A percentile compares a stretch with the other conserved stretches of the same genome.
Evolutionary conservation across 768 basidiomycete species (phyloP).

Genomic region (Phylloporus scabripes): DNA sequence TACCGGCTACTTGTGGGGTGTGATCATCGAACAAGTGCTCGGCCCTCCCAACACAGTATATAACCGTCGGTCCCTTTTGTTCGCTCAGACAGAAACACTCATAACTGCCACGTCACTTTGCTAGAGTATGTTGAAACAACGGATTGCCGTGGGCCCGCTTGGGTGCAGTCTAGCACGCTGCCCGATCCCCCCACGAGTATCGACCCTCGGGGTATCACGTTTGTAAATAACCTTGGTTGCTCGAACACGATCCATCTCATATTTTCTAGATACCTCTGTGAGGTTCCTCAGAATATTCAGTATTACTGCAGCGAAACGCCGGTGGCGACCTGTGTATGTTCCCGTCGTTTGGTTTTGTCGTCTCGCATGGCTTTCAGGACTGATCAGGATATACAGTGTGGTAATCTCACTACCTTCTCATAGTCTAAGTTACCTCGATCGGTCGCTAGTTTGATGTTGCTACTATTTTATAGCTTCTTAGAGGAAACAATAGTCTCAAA

Average conservation of each 20-base stretch:
- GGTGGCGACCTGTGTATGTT: conserved; percentile 16
- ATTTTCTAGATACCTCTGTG: conserved; percentile 11
- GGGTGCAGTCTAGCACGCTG: conserved; percentile 14
- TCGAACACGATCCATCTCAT: not conserved
- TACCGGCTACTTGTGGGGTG: conserved; percentile 13
- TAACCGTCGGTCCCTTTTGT: conserved; percentile 8
- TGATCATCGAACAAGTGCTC: conserved; percentile 7
- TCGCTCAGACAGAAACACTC: not conserved
- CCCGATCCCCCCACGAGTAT: conserved; percentile 15
- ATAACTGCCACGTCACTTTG: not conserved
- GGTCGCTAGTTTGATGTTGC: too few species aligned
- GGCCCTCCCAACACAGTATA: conserved; percentile 6
- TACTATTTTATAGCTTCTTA: too few species aligned
- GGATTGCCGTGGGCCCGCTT: conserved; percentile 12
- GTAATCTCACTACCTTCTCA: not conserved
- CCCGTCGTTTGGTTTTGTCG: too few species aligned
- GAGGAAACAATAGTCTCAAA: too few species aligned
- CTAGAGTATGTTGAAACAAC: conserved; percentile 11
- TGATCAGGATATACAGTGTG: conserved; percentile 14
- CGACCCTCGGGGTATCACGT: conserved; percentile 6
- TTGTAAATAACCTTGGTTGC: conserved; percentile 1
- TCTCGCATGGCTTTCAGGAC: not conserved
- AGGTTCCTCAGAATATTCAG: conserved; percentile 4
- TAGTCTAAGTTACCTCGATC: not conserved
- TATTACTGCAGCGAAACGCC: conserved; percentile 9